Evolutionary conservation across 2,329 filamentous ascomycete genomes (phyloP).

Genomic region (Xylogone sp.): DNA sequence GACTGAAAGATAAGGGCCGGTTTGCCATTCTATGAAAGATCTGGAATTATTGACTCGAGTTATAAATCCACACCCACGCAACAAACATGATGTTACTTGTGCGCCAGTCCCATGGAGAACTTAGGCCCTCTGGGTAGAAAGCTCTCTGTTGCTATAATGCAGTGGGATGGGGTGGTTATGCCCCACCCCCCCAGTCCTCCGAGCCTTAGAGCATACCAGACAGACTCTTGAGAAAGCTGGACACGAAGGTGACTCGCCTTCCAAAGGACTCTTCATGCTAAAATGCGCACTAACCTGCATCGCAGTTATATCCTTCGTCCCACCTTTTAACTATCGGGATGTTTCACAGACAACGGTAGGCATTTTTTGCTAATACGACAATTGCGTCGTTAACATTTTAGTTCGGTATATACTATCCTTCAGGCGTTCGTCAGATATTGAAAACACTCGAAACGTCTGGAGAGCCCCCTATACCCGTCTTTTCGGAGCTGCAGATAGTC

Average conservation of each 20-base stretch:
- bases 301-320: neutral
- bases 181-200: slow-evolving; percentile 37
- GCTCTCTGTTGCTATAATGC: slow-evolving; percentile 28
- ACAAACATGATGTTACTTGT: neutral
- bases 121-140: slow-evolving; percentile 14
- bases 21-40: neutral
- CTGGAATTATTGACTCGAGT: neutral
- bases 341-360: neutral
- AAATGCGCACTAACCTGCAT: neutral
- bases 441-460: neutral
- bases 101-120: slow-evolving; percentile 33
- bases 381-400: neutral
- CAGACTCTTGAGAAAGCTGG: slow-evolving; percentile 34
- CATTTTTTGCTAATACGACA: neutral
- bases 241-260: slow-evolving; percentile 27
- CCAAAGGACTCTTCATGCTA: neutral
- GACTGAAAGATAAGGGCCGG: slow-evolving; percentile 23
- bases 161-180: slow-evolving; percentile 2
- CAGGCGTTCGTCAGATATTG: neutral
- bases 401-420: neutral
- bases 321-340: neutral
- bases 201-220: slow-evolving; percentile 37
- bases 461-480: neutral
- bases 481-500: neutral
- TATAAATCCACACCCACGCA: neutral